Base-by-base conservation (phyloP, 192 early-diverging fungal genomes). In the Coemansia sp. region DNA sequence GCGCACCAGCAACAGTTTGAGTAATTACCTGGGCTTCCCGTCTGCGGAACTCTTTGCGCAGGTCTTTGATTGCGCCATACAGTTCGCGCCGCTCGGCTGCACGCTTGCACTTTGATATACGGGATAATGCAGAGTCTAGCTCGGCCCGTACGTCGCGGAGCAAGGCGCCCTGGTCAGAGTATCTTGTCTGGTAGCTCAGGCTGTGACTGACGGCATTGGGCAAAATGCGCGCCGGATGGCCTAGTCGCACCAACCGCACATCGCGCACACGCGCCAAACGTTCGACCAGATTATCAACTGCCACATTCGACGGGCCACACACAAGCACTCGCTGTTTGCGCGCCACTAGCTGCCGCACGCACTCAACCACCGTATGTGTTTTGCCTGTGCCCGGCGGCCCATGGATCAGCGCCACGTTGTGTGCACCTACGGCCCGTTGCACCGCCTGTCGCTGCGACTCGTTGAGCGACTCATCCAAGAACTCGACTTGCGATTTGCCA, bases 301-400 rank as follows among this genome's bases (percentile, higher is more conserved):
- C 86, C 39, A 93, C 90, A 60, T 97, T 97, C 17, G 88, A 90
- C 1, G 93, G 93, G 0, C 89, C 95, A 66, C 95, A 97, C 1
- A 95, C 93, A 3, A 97, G 72, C 6, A 97, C 82, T 0, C 87
- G 75, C 38, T 88, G 73, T 12, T 84, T 82, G 3, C 75, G 68
- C 2, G 66, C 72, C 7, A 69, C 72, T 2, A 97, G 77, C 65
- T 93, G 93, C 23, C 91, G 85, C 24, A 97, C 81, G 11, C 94
- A 76, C 71, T 95, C 95, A 9, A 97, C 88, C 14, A 92, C 60
- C 11, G 92, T 93, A 60, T 92, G 86, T 2, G 95, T 97, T 70
- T 97, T 95, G 43, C 94, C 94, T 15, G 92, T 93, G 43, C 89
- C 90, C n/a, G 91, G 91, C 25, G 93, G 93, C 22, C 93, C 92